These are phyloP conservation scores for Petunia hybrid DNA, from an alignment of 305 asterid genomes.

Conservation along the genomic window DNA sequence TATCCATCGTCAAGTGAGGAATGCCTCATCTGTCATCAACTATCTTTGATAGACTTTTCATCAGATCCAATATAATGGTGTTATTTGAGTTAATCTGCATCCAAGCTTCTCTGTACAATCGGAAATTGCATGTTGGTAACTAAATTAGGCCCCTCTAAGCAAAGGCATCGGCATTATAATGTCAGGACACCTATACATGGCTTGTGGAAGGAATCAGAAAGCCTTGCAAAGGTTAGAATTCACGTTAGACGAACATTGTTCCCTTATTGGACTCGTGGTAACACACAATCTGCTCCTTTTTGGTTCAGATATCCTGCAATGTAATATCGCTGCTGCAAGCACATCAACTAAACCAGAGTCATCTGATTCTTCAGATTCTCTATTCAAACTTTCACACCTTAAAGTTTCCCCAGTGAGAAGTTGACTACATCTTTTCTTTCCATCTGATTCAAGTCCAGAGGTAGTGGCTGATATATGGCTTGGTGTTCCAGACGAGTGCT, in stretches of 20 bases:
- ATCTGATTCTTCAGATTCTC: slow-evolving; percentile 44
- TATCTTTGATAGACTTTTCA: not conserved
- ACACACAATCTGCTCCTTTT: slow-evolving; percentile 52
- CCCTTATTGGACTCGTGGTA: slow-evolving; percentile 54
- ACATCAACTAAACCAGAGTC: slow-evolving; percentile 53
- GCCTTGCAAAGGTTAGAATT: slow-evolving; percentile 56
- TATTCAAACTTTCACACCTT: slow-evolving; percentile 30
- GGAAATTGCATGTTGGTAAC: slow-evolving; percentile 30
- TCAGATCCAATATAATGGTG: not conserved
- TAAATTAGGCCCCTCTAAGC: slow-evolving; percentile 22
- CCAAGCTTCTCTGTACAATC: slow-evolving; percentile 24
- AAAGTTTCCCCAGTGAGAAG: not conserved
- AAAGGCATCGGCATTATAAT: not conserved
- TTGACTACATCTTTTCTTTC: slow-evolving; percentile 1
- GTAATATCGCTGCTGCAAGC: slow-evolving; percentile 53
- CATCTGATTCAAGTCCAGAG: slow-evolving; percentile 36
- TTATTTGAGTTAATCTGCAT: slow-evolving; percentile 28
- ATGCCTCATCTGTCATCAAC: not conserved
- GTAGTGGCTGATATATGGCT: slow-evolving; percentile 34
- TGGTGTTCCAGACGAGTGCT: slow-evolving; percentile 37
- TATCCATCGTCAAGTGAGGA: slow-evolving; percentile 29
- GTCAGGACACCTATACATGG: slow-evolving; percentile 36
- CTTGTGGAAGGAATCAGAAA: slow-evolving; percentile 37
- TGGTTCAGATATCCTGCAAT: slow-evolving; percentile 55
- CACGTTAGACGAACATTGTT: slow-evolving; percentile 57